phyloP scores from a whole-genome alignment of 2,329 filamentous ascomycete genomes.

The Monosporascus sp. region DNA sequence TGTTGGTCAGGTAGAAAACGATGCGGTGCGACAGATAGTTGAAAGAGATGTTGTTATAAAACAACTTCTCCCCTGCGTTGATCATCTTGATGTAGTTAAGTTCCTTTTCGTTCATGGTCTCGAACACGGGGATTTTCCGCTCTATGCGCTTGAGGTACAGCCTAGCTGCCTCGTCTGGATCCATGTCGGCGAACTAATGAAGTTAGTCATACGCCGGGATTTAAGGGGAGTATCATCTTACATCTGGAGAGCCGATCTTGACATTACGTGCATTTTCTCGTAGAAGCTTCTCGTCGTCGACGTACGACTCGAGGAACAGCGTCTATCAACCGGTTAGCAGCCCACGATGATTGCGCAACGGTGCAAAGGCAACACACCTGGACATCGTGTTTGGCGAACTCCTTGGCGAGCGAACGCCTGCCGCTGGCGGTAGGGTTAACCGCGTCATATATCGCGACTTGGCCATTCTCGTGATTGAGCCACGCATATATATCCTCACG shows the following conservation, averaged over 20 bases:
- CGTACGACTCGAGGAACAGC: conserved; percentile 92
- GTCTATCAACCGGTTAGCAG: conserved; percentile 50
- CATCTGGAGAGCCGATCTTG: conserved; percentile 95
- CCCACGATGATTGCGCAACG: not conserved
- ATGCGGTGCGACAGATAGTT: conserved; percentile 95
- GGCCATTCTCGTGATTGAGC: conserved; percentile 93
- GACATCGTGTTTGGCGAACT: conserved; percentile 96
- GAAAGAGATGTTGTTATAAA: conserved; percentile 96
- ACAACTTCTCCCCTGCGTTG: conserved; percentile 87
- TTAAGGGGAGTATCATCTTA: conserved; percentile 30
- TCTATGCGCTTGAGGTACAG: conserved; percentile 88
- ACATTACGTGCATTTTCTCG: conserved; percentile 95
- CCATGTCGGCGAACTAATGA: conserved; percentile 77
- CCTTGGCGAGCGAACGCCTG: conserved; percentile 79
- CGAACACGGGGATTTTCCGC: conserved; percentile 88
- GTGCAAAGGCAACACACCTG: conserved; percentile 47
- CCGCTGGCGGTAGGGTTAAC: conserved; percentile 87
- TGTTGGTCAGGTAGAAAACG: conserved; percentile 95
- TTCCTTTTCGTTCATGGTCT: conserved; percentile 91
- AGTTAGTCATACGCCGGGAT: conserved; percentile 8
- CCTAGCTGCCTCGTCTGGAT: conserved; percentile 83
- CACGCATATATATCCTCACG: conserved; percentile 96
- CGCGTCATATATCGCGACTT: conserved; percentile 97
- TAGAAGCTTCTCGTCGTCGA: conserved; percentile 87
- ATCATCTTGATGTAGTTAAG: conserved; percentile 99